phyloP scores from a whole-genome alignment of 1,284 basidiomycete species.

The Entoloma clypeatum region DNA sequence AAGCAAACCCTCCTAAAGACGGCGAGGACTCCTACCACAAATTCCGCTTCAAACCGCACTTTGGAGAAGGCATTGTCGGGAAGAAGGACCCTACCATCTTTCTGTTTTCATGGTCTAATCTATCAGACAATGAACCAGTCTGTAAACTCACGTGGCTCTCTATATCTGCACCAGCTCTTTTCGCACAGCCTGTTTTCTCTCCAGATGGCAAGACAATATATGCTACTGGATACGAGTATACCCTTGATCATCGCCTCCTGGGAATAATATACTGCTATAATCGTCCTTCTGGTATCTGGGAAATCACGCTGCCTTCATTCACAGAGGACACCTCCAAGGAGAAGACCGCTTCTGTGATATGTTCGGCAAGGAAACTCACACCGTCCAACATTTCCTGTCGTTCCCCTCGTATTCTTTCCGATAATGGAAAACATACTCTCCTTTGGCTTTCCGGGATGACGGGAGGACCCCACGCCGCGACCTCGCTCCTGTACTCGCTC shows the following conservation, averaged over 20 bases:
- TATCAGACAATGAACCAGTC: slow-evolving; percentile 2
- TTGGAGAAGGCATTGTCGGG: slow-evolving; percentile 52
- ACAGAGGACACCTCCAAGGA: slow-evolving; percentile 1
- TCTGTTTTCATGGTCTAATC: slow-evolving; percentile 40
- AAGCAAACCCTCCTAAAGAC: slow-evolving; percentile 36
- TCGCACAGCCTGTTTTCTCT: slow-evolving; percentile 57
- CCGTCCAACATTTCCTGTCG: slow-evolving; percentile 45
- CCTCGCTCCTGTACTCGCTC: slow-evolving; percentile 46
- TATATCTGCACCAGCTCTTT: slow-evolving; percentile 29
- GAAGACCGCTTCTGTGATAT: slow-evolving; percentile 15
- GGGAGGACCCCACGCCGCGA: slow-evolving; percentile 61
- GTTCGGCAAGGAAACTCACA: slow-evolving; percentile 37
- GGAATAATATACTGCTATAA: slow-evolving; percentile 65
- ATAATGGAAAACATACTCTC: slow-evolving; percentile 28
- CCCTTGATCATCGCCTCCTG: slow-evolving; percentile 51
- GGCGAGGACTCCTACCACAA: slow-evolving; percentile 41
- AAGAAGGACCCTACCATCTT: slow-evolving; percentile 50
- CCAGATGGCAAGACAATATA: slow-evolving; percentile 41
- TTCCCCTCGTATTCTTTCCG: slow-evolving; percentile 47
- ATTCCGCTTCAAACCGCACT: slow-evolving; percentile 50
- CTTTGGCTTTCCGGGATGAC: slow-evolving; percentile 54
- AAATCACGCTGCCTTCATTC: slow-evolving; percentile 30
- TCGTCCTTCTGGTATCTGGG: slow-evolving; percentile 56
- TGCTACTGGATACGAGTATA: slow-evolving; percentile 59
- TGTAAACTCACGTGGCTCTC: slow-evolving; percentile 14